Evolutionary conservation across 495 filamentous ascomycete species (phyloP).

Genomic region (Pseudomonodictys pantanalensis): DNA sequence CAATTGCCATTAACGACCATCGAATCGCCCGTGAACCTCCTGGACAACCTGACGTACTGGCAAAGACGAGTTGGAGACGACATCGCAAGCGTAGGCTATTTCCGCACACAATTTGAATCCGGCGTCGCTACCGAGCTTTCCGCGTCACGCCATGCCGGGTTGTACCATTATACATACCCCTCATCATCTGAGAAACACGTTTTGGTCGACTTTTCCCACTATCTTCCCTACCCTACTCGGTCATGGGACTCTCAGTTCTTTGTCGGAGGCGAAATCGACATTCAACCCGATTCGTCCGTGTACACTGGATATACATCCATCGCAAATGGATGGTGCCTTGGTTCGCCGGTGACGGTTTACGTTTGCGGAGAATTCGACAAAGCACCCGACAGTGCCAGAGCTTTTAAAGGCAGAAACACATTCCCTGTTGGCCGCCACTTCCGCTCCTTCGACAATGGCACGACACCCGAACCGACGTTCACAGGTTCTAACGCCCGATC

Average conservation of each 20-base stretch:
- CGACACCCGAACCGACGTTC: conserved; percentile 34
- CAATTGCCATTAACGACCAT: conserved; percentile 39
- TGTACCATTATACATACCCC: conserved; percentile 38
- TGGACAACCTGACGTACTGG: conserved; percentile 42
- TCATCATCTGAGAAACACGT: conserved; percentile 31
- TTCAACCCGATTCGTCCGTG: conserved; percentile 24
- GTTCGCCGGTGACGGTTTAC: conserved; percentile 36
- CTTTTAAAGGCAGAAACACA: conserved; percentile 38
- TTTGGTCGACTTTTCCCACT: conserved; percentile 44
- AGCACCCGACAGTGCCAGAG: conserved; percentile 27
- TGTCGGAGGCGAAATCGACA: conserved; percentile 34
- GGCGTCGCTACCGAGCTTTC: conserved; percentile 36
- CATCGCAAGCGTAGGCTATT: conserved; percentile 39
- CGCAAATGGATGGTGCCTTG: conserved; percentile 41
- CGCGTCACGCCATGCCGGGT: conserved; percentile 32
- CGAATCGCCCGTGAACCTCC: conserved; percentile 31
- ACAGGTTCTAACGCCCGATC: conserved; percentile 29
- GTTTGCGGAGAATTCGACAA: conserved; percentile 41
- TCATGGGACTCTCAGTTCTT: conserved; percentile 37
- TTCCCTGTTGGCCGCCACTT: conserved; percentile 33
- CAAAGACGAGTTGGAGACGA: conserved; percentile 35
- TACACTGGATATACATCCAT: conserved; percentile 37
- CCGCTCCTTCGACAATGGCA: conserved; percentile 24
- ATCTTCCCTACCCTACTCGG: conserved; percentile 35
- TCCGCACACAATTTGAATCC: conserved; percentile 33